Base-by-base conservation (phyloP, 1,284 basidiomycete genomes). In the Inonotus obliquus region DNA sequence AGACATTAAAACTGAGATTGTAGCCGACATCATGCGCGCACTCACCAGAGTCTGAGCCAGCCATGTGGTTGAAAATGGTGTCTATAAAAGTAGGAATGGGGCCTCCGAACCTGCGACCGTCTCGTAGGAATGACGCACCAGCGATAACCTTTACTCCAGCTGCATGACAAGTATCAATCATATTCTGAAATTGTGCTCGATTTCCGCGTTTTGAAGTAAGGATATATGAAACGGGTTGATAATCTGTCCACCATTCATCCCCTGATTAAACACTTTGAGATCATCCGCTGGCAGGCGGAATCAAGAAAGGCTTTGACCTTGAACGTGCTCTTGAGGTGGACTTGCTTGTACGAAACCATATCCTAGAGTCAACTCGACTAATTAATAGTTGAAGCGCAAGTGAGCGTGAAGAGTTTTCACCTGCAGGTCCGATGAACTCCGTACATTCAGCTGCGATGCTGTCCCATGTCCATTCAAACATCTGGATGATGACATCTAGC, bases 61-160 rank as follows among this genome's bases (percentile, higher is more conserved):
- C 68, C 85, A 87, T 87, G 68, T 88, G 86, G 69, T 89, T 89
- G 71, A 80, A 81, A 47, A 89, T 71, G 0, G 83, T 83, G 67
- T 87, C 85, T 84, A 54, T 3, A 14, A 60, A 44, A n/a, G n/a
- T n/a, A n/a, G n/a, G n/a, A 32, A 41, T 37, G n/a, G 21, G n/a
- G 39, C 47, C 21, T 6, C 38, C 13, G 47, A 67, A 57, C 65
- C 68, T 53, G 67, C 61, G 25, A 65, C 2, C 38, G 45, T 65
- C 54, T 64, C 17, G 25, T 13, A 58, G 39, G 47, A 23, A 17
- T 25, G 21, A 69, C 75, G 58, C 62, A 85, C 84, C 83, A 54
- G 77, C 77, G 59, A 87, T 84, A 61, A 87, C 80, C 54, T 76
- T 76, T 7, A 86, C 85, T 19, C 84, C 86, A 10, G 82, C 85